Evolutionary conservation across 2,329 filamentous ascomycete species (phyloP), one percentile per base, ranked within the genome.

Genomic region (Aspergillus sclerotialis): DNA sequence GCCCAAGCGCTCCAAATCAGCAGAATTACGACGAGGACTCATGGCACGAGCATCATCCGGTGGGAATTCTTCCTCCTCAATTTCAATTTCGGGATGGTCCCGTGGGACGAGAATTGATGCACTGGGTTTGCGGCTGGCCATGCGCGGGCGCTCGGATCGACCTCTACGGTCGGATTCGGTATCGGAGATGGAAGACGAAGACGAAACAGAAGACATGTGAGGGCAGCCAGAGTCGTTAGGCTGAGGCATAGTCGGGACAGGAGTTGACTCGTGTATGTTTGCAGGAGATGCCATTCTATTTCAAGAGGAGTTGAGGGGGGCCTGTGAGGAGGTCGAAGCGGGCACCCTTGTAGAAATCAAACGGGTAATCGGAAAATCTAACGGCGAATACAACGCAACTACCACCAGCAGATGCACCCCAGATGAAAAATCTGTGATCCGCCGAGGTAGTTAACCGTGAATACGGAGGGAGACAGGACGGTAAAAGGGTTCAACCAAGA

Each of bases 11-110:
- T 94, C 85, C 35, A 95, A 76, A 56, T 96, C 90, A 54, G 92
- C 87, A 51, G 82, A 93, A 45, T 87, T 94, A 51, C 90, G 72
- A 48, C 90, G 73, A 2, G 90, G 90, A 58, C 89, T 95, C 90
- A 98, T 96, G 41, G 87, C 84, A 52, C 90, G 73, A 42, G 92
- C 89, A 60, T 95, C 89, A 58, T 87, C 84, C 15, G 88, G 83
- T 16, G 88, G 86, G 49, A 88, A 84, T 43, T 85, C 75, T 42
- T 83, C 76, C 44, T 86, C 80, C 41, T 81, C 67, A 23, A 84
- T 76, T 45, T 85, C 82, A 40, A 86, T 78, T 39, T 82, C 78
- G 13, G 76, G 78, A 50, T 75, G 83, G 54, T 90, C 84, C 47
- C 85, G 77, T 23, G 83, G 82, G 25, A 93, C 82, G 44, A 89